A percentile compares a stretch with the other conserved stretches of the same genome.
Evolutionary conservation across 345 rosid species (phyloP).

Genomic region (Camelina sativa): DNA sequence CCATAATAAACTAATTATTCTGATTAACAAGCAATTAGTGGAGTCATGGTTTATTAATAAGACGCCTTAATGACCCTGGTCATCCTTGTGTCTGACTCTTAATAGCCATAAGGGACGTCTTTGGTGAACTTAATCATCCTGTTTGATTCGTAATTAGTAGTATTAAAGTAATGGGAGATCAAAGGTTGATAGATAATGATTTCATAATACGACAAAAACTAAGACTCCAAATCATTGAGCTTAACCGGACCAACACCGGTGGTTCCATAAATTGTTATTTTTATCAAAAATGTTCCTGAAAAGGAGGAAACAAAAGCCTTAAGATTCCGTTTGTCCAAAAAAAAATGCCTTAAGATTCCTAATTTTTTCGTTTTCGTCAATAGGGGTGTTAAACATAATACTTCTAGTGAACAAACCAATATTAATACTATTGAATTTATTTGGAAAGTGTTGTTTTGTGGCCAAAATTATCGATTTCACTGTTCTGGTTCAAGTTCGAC

Average conservation of each 20-base stretch:
- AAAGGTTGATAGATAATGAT: background rate
- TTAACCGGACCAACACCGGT: slow-evolving; percentile 20
- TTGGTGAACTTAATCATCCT: slow-evolving; percentile 27
- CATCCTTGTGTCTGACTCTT: slow-evolving; percentile 38
- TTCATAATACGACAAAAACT: slow-evolving; percentile 27
- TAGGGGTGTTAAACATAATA: too few species aligned
- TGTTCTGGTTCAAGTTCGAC: background rate
- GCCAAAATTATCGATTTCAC: slow-evolving; percentile 2
- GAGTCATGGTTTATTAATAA: slow-evolving; percentile 33
- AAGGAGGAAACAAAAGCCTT: background rate
- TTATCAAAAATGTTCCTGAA: slow-evolving; percentile 3
- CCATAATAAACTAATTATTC: slow-evolving; percentile 19
- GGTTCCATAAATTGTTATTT: slow-evolving; percentile 4
- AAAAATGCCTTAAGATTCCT: too few species aligned
- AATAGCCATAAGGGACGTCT: slow-evolving; percentile 40
- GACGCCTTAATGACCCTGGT: slow-evolving; percentile 25
- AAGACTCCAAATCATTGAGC: slow-evolving; percentile 21
- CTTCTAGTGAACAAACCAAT: too few species aligned
- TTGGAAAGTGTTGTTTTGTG: background rate
- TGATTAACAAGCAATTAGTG: slow-evolving; percentile 36
- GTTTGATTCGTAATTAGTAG: slow-evolving; percentile 15
- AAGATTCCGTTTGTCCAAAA: background rate
- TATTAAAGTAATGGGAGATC: slow-evolving; percentile 10
- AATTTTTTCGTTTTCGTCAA: too few species aligned
- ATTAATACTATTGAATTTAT: background rate